Evolutionary conservation across 208 protist genomes (phyloP).

Genomic region (Strigomonas culicis): DNA sequence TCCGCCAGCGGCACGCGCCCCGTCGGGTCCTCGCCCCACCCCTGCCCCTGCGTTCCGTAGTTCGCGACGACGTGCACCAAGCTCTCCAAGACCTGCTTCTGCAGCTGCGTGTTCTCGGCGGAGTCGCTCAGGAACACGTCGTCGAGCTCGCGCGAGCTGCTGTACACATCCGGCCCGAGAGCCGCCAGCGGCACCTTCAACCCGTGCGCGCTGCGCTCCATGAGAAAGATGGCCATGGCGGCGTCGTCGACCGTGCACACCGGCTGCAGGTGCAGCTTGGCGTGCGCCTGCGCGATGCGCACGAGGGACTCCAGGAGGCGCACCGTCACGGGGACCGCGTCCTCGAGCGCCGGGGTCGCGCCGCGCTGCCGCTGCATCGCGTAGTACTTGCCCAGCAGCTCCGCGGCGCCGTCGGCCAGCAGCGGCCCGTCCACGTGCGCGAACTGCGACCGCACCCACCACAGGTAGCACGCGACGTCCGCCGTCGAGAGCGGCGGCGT

Average conservation of each 20-base stretch:
- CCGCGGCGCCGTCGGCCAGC: slow-evolving; percentile 63
- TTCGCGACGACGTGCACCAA: slow-evolving; percentile 60
- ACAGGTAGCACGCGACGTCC: slow-evolving; percentile 67
- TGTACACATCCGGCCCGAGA: slow-evolving; percentile 58
- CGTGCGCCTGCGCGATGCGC: slow-evolving; percentile 93
- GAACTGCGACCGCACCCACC: slow-evolving; percentile 79
- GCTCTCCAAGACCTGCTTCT: slow-evolving; percentile 47
- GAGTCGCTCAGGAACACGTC: slow-evolving; percentile 59
- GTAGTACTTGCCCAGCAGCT: slow-evolving; percentile 78
- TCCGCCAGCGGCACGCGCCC: background rate
- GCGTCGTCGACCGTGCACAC: slow-evolving; percentile 76
- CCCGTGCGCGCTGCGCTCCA: slow-evolving; percentile 82
- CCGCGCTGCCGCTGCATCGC: slow-evolving; percentile 72
- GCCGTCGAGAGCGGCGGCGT: slow-evolving; percentile 38
- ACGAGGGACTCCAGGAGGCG: slow-evolving; percentile 95
- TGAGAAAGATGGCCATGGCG: slow-evolving; percentile 83
- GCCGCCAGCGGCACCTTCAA: slow-evolving; percentile 77
- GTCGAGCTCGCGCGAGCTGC: slow-evolving; percentile 66
- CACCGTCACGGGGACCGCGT: slow-evolving; percentile 93
- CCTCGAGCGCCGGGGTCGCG: slow-evolving; percentile 58
- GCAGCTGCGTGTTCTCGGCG: slow-evolving; percentile 25
- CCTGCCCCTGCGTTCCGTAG: slow-evolving; percentile 19
- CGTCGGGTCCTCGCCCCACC: slow-evolving; percentile 3
- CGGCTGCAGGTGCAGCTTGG: slow-evolving; percentile 89
- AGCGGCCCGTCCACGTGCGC: slow-evolving; percentile 54